A percentile compares a stretch with the other conserved stretches of the same genome.
phyloP scores from a whole-genome alignment of 768 basidiomycete genomes.

The Boletellus sp. region DNA sequence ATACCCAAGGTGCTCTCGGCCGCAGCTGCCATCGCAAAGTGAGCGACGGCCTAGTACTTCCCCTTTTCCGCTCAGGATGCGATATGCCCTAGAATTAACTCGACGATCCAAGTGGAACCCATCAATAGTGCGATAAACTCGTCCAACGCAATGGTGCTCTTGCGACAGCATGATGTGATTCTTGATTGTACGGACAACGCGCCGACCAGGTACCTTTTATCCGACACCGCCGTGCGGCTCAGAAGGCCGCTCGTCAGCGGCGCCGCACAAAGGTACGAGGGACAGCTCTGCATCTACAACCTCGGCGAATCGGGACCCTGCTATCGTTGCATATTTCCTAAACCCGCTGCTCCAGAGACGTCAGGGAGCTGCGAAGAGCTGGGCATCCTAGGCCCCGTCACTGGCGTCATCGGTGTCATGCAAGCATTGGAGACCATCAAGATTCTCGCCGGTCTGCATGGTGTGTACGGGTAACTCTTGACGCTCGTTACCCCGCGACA shows the following conservation, averaged over 20 bases:
- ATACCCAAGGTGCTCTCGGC: slow-evolving; percentile 82
- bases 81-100: slow-evolving; percentile 62
- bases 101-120: slow-evolving; percentile 56
- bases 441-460: slow-evolving; percentile 63
- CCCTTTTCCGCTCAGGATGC: background rate
- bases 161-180: slow-evolving; percentile 67
- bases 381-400: slow-evolving; percentile 85
- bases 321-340: slow-evolving; percentile 91
- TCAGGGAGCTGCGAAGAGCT: slow-evolving; percentile 82
- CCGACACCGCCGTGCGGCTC: slow-evolving; percentile 75
- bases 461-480: slow-evolving; percentile 34
- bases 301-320: slow-evolving; percentile 72
- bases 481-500: background rate
- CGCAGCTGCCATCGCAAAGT: slow-evolving; percentile 65
- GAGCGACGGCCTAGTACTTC: slow-evolving; percentile 2
- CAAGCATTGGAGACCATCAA: slow-evolving; percentile 90
- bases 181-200: slow-evolving; percentile 96
- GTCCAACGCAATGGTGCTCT: slow-evolving; percentile 59
- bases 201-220: slow-evolving; percentile 88
- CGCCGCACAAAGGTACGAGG: slow-evolving; percentile 84
- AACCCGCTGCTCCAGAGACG: slow-evolving; percentile 59
- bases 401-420: slow-evolving; percentile 83
- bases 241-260: slow-evolving; percentile 87
- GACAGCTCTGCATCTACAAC: slow-evolving; percentile 78
- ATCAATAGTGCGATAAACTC: slow-evolving; percentile 52